Evolutionary conservation across 495 filamentous ascomycete genomes (phyloP), one percentile per base, ranked within the genome.

Genomic region (Sabuloglossum arenarium): DNA sequence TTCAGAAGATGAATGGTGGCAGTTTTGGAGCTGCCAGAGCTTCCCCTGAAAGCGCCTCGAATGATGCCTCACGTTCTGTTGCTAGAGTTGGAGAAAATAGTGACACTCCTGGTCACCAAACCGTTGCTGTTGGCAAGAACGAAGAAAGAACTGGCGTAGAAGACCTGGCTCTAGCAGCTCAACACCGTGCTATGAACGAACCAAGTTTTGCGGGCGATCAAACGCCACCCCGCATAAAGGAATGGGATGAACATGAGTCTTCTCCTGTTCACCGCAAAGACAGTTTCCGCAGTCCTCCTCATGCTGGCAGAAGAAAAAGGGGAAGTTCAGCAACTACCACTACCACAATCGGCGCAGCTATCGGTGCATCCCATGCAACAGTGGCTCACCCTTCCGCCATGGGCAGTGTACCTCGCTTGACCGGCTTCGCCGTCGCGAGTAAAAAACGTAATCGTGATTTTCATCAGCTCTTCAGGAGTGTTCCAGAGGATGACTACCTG

Each of bases 361-460:
- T 88, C 56, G 78, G 76, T 34, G 76, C 79, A 21, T 79, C 76
- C 56, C 79, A 79, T 43, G 66, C 77, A 32, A 77, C 80, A 6
- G 68, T 93, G 6, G 80, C 79, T 21, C 75, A 81, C 61, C 76
- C 84, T n/a, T 67, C 69, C 12, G 71, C 71, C 12, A 70, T 69
- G 55, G 65, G 69, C 11, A 80, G 76, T 57, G 73, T 80, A 5
- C 83, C 82, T 34, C 85, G 86, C 51, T 75, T 91, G 56, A 95
- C 90, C 14, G 93, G 93, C 1, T 97, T 99, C 68, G 90, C 93
- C 53, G 88, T 97, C 52, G 91, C 91, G 49, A 90, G 82, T 63
- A 93, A 90, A 68, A 95, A 91, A 69, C 80, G 91, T 27, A 99
- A 99, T 66, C 75, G 86, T 29, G 93, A 97, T 65, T 99, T 97